Conservation (phyloP, 768 basidiomycete genomes). For the Dictyophora rubrovolvata region DNA sequence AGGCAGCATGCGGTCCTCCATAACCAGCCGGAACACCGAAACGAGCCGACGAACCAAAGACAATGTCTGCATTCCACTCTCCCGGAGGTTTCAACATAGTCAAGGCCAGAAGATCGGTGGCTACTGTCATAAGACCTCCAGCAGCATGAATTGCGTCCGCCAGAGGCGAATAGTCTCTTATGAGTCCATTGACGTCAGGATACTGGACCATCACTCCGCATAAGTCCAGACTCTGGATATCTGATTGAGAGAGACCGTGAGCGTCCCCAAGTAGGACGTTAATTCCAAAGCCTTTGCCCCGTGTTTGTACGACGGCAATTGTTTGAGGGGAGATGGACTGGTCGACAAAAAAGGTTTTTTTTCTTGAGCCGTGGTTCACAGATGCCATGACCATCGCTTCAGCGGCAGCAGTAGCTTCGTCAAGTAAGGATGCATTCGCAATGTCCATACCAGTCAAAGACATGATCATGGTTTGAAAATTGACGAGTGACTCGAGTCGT, state of each 20-base stretch:
- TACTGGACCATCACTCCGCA: constrained; percentile 92
- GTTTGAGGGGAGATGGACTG: constrained; percentile 80
- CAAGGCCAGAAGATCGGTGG: constrained; percentile 87
- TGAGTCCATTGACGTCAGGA: constrained; percentile 78
- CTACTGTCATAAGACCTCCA: constrained; percentile 77
- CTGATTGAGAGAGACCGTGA: constrained; percentile 37
- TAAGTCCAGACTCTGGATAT: constrained; percentile 46
- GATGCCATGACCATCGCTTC: constrained; percentile 97
- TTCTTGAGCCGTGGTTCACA: constrained; percentile 54
- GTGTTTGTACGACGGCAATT: constrained; percentile 76
- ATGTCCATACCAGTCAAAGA: constrained; percentile 93
- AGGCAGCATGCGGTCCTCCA: constrained; percentile 94
- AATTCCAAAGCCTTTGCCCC: constrained; percentile 91
- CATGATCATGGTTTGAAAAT: constrained; percentile 94
- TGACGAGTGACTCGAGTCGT: constrained; percentile 91
- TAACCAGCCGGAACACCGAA: constrained; percentile 98
- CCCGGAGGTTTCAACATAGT: constrained; percentile 92
- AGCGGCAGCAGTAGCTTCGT: constrained; percentile 91
- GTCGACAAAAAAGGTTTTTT: constrained; percentile 79
- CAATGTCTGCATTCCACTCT: constrained; percentile 98
- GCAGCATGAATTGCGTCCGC: constrained; percentile 57
- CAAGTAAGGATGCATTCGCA: constrained; percentile 90
- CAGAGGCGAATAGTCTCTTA: constrained; percentile 63
- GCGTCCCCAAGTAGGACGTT: constrained; percentile 63
- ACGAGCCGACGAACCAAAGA: constrained; percentile 87